These are phyloP conservation scores for Phoma sp. DNA, from an alignment of 2,329 filamentous ascomycete species.

Conservation along the genomic window DNA sequence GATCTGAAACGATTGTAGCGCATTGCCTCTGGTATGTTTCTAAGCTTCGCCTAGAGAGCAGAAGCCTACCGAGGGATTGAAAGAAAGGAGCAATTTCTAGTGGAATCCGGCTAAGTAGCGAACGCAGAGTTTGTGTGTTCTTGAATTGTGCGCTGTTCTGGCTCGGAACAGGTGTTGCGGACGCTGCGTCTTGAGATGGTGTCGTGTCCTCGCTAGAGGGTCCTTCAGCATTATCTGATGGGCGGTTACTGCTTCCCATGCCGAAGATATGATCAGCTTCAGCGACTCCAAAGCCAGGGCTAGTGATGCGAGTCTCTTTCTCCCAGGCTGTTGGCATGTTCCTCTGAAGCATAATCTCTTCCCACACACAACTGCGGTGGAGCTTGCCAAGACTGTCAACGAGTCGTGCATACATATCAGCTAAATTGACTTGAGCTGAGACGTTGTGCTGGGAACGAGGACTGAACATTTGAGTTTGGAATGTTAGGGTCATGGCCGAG, in stretches of 20 bases:
- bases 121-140: conserved; percentile 80
- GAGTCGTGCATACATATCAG: conserved; percentile 80
- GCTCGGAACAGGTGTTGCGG: conserved; percentile 21
- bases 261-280: conserved; percentile 52
- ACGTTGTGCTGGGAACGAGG: conserved; percentile 69
- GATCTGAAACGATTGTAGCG: conserved; percentile 67
- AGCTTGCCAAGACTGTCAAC: conserved; percentile 79
- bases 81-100: conserved; percentile 84
- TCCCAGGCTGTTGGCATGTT: conserved; percentile 75
- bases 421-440: conserved; percentile 80
- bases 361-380: conserved; percentile 80
- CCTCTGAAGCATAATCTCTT: conserved; percentile 79
- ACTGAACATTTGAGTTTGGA: conserved; percentile 68
- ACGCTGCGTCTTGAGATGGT: conserved; percentile 16
- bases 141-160: conserved; percentile 61
- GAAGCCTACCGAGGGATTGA: conserved; percentile 81
- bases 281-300: conserved; percentile 47
- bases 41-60: conserved; percentile 76
- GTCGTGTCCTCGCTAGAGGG: conserved; percentile 23
- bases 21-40: conserved; percentile 71
- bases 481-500: conserved; percentile 76
- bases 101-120: conserved; percentile 79
- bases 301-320: conserved; percentile 53
- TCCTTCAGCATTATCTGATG: conserved; percentile 26
- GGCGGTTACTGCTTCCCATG: conserved; percentile 33